Conservation (phyloP, 2,329 filamentous ascomycete species). For the Aspergillus neotritici region DNA sequence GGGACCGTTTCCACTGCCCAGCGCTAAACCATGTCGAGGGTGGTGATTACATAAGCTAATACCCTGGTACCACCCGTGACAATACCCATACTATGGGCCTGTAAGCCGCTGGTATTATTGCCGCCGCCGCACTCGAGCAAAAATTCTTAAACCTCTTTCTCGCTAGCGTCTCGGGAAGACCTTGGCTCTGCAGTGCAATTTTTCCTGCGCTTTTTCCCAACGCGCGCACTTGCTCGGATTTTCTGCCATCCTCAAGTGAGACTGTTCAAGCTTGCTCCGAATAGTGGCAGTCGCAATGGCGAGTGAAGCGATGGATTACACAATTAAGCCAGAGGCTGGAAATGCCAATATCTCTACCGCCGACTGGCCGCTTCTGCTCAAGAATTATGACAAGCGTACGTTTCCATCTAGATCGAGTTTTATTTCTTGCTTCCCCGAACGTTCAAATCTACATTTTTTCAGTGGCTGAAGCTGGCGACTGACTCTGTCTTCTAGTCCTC, state of each 20-base stretch:
- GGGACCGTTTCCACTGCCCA: too few species aligned
- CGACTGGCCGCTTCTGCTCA: slow-evolving; percentile 87
- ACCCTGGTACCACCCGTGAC: too few species aligned
- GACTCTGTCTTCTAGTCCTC: slow-evolving; percentile 56
- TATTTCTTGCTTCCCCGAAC: neutral
- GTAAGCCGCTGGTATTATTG: too few species aligned
- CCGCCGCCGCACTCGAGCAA: slow-evolving; percentile 20
- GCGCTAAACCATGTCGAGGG: neutral
- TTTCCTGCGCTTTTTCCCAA: slow-evolving; percentile 18
- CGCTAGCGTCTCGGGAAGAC: slow-evolving; percentile 20
- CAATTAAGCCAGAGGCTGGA: slow-evolving; percentile 85
- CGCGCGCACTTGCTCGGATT: slow-evolving; percentile 14
- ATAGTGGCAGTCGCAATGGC: slow-evolving; percentile 44
- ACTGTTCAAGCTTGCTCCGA: slow-evolving; percentile 10
- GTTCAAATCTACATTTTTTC: neutral
- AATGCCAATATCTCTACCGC: slow-evolving; percentile 76
- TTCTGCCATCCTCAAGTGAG: slow-evolving; percentile 15
- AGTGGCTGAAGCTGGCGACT: slow-evolving; percentile 10
- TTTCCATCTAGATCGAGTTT: slow-evolving; percentile 24
- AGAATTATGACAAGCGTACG: slow-evolving; percentile 91
- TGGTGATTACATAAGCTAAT: slow-evolving; percentile 7
- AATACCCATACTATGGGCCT: too few species aligned
- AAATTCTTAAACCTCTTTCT: slow-evolving; percentile 24
- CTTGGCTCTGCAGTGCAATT: slow-evolving; percentile 19
- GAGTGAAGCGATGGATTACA: slow-evolving; percentile 64